Evolutionary conservation across 2,329 filamentous ascomycete genomes (phyloP).

Genomic region (Leptoxyphium fumago): DNA sequence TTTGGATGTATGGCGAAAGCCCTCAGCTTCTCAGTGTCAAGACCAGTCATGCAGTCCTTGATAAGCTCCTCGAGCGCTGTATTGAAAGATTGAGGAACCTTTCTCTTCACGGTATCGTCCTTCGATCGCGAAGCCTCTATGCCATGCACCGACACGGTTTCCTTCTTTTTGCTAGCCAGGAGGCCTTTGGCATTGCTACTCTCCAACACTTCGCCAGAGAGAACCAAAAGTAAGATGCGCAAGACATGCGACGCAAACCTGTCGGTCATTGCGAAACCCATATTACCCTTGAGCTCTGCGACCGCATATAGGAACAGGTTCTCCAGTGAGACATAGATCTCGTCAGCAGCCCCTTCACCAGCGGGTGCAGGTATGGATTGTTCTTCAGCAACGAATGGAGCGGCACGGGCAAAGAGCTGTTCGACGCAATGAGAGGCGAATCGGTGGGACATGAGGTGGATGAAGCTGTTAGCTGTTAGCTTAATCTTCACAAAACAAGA

Average conservation of each 20-base stretch:
- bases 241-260: conserved; percentile 81
- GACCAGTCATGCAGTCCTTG: conserved; percentile 53
- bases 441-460: conserved; percentile 80
- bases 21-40: conserved; percentile 68
- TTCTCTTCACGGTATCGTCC: conserved; percentile 19
- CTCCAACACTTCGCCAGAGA: conserved; percentile 70
- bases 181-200: conserved; percentile 53
- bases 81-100: conserved; percentile 66
- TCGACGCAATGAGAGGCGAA: conserved; percentile 98
- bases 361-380: conserved; percentile 24
- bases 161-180: conserved; percentile 87
- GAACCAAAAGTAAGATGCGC: conserved; percentile 68
- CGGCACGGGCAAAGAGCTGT: conserved; percentile 72
- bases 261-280: conserved; percentile 75
- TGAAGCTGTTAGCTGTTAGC: conserved; percentile 39
- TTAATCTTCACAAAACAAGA: neutral
- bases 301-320: conserved; percentile 69
- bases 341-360: conserved; percentile 29
- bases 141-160: conserved; percentile 53
- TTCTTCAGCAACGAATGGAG: conserved; percentile 64
- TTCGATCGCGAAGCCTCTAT: conserved; percentile 37
- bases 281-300: conserved; percentile 73
- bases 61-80: conserved; percentile 71
- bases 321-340: conserved; percentile 56
- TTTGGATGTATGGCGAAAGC: conserved; percentile 78